Evolutionary conservation across 345 rosid species (phyloP), one percentile per base, ranked within the genome.

Genomic region (Eucalyptus cladocalyx): DNA sequence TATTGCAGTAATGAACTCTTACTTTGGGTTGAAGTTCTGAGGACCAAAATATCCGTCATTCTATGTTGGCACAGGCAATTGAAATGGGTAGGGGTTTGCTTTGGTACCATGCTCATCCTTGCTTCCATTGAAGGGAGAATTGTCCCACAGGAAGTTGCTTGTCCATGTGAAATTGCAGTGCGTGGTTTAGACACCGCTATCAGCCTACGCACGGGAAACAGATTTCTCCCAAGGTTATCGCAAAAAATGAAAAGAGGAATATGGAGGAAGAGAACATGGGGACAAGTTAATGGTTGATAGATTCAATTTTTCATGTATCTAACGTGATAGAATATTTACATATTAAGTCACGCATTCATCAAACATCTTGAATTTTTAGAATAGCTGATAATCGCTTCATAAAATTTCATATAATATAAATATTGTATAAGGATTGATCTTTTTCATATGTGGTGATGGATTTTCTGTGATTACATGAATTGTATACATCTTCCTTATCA

Each of bases 361-460:
- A 0, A 49, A 14, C 1, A 49, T 49, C 6, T 49, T 49, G 0
- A 49, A 49, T 5, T 49, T 14, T 49, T 49, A 49, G 51, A 49
- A 49, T 49, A 49, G 17, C 1, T 49, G 51, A 49, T 0, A 0
- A 17, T 49, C 0, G 18, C 3, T 49, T 0, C 51, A 49, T 0
- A 49, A 49, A 49, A 14, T 49, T 0, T 49, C 51, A 49, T 49
- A 14, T 49, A 49, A 49, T 49, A 49, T 32, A 67, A 32, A 67
- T 37, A 67, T 67, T 17, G 5, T 34, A 32, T 7, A 6, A 7
- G 23, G 23, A 53, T 53, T 3, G 23, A 53, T 53, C 9, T 53
- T 53, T 51, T 53, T 19, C 23, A 19, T 53, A 16, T 53, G 56
- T 4, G 21, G 23, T 53, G 56, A 53, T 53, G 56, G 1, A 19